Base-by-base conservation (phyloP, 306 rosid genomes). In the Pyrus pyrifolia region DNA sequence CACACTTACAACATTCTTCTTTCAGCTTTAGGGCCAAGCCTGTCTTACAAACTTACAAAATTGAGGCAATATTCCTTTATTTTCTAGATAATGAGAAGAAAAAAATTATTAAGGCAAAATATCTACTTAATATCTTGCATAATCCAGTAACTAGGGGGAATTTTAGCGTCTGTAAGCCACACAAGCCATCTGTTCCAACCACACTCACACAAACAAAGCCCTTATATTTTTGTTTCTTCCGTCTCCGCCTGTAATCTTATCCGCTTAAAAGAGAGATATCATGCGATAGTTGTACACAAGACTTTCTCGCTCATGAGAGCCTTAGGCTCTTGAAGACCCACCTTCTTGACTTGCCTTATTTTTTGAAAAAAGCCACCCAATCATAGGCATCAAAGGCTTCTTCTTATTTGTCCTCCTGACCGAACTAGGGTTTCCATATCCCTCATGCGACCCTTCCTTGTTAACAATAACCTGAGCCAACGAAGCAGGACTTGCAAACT, bases 401-500 rank as follows among this genome's bases (percentile, higher is more conserved):
- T 75, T 91, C 79, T 57, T 57, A 57, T 57, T 90, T n/a, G 33
- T 35, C 83, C 85, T 91, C 80, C 87, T 88, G 1, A 68, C 25
- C 4, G 94, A 88, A 49, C 55, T 57, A 81, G 85, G 73, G 22
- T 64, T 52, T 63, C 22, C 62, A 10, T 87, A 76, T 58, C 64
- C 74, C 30, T 78, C 80, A 13, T 59, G 72, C 22, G 35, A 8
- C 12, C 86, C 85, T 5, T 87, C 89, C 38, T 67, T 83, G 38
- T 70, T 77, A 8, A 83, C 69, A 62, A 93, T 89, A 35, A 86
- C 88, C 29, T 76, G 79, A 68, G 89, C 87, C 14, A 84, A 63
- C 9, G 87, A 83, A 73, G 91, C 90, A 77, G 98, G 97, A 61
- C 88, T 90, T 11, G 98, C 93, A 71, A 93, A 93, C 66, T 88